Evolutionary conservation across 306 rosid species (phyloP).

Genomic region (Leucaena leucocephala): DNA sequence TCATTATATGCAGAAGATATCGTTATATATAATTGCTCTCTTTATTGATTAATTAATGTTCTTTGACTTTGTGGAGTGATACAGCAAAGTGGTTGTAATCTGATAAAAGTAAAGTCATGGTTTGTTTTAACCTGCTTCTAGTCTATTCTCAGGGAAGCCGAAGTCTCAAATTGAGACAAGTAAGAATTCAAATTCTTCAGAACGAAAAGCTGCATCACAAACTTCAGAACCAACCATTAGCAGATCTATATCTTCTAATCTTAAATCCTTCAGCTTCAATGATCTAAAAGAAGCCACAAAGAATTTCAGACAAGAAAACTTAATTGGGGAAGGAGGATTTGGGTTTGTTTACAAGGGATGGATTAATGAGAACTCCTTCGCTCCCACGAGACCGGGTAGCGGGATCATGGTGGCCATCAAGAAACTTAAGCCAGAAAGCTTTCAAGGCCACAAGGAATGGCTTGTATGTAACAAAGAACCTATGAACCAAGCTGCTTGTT

Average conservation of each 20-base stretch:
- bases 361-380: slow-evolving; percentile 69
- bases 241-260: slow-evolving; percentile 38
- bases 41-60: background rate
- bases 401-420: slow-evolving; percentile 92
- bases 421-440: slow-evolving; percentile 87
- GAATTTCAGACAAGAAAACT: slow-evolving; percentile 74
- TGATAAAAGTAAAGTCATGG: slow-evolving; percentile 6
- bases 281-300: slow-evolving; percentile 81
- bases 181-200: slow-evolving; percentile 36
- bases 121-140: slow-evolving; percentile 28
- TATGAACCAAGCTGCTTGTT: slow-evolving; percentile 21
- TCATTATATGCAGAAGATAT: background rate
- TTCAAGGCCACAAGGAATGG: slow-evolving; percentile 98
- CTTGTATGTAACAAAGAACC: slow-evolving; percentile 63
- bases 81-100: background rate
- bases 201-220: slow-evolving; percentile 20
- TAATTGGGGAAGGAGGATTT: slow-evolving; percentile 92
- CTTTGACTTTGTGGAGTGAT: background rate
- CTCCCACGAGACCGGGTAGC: slow-evolving; percentile 84
- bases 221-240: slow-evolving; percentile 41
- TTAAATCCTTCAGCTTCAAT: slow-evolving; percentile 71
- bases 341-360: slow-evolving; percentile 92
- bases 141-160: slow-evolving; percentile 44
- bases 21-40: background rate
- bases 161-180: slow-evolving; percentile 46